Evolutionary conservation across 1,284 basidiomycete genomes (phyloP).

Genomic region (Melampsora occidentalis): DNA sequence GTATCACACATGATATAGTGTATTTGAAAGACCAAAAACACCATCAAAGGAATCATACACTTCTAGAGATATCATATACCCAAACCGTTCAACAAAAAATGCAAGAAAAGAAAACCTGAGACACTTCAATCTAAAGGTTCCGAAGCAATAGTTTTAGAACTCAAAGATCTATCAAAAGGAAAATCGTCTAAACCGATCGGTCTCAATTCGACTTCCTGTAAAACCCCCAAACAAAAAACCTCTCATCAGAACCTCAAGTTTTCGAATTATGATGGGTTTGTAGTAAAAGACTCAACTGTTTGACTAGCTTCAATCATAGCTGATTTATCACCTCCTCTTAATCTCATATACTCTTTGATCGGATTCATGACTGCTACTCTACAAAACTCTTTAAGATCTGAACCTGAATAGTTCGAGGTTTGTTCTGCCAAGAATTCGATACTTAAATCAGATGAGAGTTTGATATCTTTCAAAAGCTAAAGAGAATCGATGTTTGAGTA

Average conservation of each 20-base stretch:
- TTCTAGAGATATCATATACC: too few relatives aligned
- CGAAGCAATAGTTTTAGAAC: slow-evolving; percentile 3
- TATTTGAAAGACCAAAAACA: too few relatives aligned
- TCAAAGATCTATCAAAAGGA: slow-evolving; percentile 3
- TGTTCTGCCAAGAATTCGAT: slow-evolving; percentile 67
- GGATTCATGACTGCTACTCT: slow-evolving; percentile 60
- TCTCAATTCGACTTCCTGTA: slow-evolving; percentile 38
- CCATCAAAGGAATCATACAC: too few relatives aligned
- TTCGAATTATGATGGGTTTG: too few relatives aligned
- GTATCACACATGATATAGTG: too few relatives aligned
- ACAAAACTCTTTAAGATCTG: slow-evolving; percentile 91
- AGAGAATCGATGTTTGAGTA: background rate
- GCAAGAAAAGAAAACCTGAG: too few relatives aligned
- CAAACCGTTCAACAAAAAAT: too few relatives aligned
- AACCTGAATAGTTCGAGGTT: slow-evolving; percentile 79
- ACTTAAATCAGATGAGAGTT: slow-evolving; percentile 66
- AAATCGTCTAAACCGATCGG: slow-evolving; percentile 28
- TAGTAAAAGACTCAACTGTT: slow-evolving; percentile 7
- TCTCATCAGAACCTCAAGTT: background rate
- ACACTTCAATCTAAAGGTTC: slow-evolving; percentile 9
- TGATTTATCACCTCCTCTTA: slow-evolving; percentile 28
- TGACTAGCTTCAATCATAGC: slow-evolving; percentile 39
- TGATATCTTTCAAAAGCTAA: slow-evolving; percentile 36
- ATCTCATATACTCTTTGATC: slow-evolving; percentile 38
- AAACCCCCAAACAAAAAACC: background rate